Base-by-base conservation (phyloP, 129 eudicot genomes). In the Chrysanthemum lavandulifolium region DNA sequence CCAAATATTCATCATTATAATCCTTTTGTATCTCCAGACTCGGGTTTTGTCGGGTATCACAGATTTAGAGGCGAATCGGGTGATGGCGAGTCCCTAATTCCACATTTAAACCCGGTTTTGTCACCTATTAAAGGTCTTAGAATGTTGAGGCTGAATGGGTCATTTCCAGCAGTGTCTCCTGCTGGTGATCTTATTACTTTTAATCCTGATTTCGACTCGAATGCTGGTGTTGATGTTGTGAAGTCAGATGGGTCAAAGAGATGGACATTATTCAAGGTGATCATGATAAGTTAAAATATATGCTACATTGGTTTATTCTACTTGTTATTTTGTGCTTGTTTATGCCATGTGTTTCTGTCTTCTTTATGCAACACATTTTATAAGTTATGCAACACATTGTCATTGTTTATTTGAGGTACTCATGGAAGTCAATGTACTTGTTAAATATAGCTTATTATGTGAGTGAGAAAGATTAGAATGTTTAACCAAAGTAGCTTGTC, bases 241-340 rank as follows among this genome's bases (percentile, higher is more conserved):
- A 89, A 85, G 83, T 85, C 91, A n/a, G 91, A 89, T 57, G 97
- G 97, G 2, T 83, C 96, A 15, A 89, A 80, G 48, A 48, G 88
- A 36, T 92, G 98, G 98, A 85, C 62, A 3, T 18, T 92, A 76
- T 53, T 89, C 0, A 83, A 76, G 47, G 47, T 40, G 47, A 40
- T 40, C 7, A 40, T 40, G 10, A 40, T 40, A 40, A 6, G 47
- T 40, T 40, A 7, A 36, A 40, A 6, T 40, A 40, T 40, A 40
- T 40, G 10, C 47, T 40, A 40, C 47, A 8, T 40, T 8, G 47
- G 47, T 7, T 40, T 40, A 8, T 40, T 40, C 10, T 40, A 1
- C 47, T 40, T 40, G 9, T 36, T 36, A 4, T 31, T 31, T 31
- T 31, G 36, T 31, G 36, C 36, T 31, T 31, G 36, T 4, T 4